These are phyloP conservation scores for Neurospora sp. DNA, from an alignment of 495 filamentous ascomycete genomes.

Conservation along the genomic window DNA sequence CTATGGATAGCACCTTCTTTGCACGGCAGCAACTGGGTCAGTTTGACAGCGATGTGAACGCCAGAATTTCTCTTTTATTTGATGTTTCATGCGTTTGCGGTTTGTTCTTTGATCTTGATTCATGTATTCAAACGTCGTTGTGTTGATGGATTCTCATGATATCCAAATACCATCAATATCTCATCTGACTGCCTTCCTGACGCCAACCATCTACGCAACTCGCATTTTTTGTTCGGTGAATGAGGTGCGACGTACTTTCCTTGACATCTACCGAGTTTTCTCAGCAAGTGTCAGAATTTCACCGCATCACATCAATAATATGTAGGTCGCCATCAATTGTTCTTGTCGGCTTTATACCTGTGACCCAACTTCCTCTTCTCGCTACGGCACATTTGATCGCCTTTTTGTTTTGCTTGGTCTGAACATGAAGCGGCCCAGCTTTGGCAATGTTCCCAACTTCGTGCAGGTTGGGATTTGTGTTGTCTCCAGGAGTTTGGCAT, in stretches of 20 bases:
- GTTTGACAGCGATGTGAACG: background rate
- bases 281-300: background rate
- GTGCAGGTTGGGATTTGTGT: background rate
- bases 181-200: background rate
- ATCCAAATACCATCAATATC: background rate
- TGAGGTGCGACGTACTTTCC: background rate
- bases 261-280: background rate
- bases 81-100: background rate
- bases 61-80: background rate
- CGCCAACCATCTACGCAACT: background rate
- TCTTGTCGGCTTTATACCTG: background rate
- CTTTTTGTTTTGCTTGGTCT: background rate
- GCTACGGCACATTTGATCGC: background rate
- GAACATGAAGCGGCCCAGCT: background rate
- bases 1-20: background rate
- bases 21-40: background rate
- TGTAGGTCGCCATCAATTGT: background rate
- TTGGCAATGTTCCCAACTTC: background rate
- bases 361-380: background rate
- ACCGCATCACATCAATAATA: background rate
- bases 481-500: background rate
- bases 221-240: background rate
- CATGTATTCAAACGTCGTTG: background rate
- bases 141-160: background rate
- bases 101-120: background rate